Base-by-base conservation (phyloP, 1,284 basidiomycete species). In the Rhodotorula sp. region DNA sequence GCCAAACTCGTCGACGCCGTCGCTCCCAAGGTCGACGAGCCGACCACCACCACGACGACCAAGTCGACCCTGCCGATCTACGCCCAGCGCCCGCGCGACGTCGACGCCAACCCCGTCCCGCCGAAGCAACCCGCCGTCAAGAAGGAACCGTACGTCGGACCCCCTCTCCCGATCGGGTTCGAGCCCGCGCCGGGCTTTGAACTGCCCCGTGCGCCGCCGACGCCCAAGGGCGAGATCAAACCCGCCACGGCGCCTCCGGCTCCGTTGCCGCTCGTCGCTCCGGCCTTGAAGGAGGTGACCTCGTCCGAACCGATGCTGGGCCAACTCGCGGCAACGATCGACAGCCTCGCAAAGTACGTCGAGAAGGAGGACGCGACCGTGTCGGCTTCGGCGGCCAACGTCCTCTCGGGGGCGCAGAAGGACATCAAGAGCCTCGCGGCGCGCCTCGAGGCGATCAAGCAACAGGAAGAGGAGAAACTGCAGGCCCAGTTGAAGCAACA, bases 241-340 rank as follows among this genome's bases (percentile, higher is more conserved):
- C 70, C 73, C 48, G 73, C 66, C 2, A 28, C 78, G 60, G 70
- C 80, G 59, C 71, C 80, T 34, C 79, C 83, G 8, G 80, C 84
- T 50, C 82, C 81, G 7, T 85, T 95, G 18, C 93, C 94, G 55
- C 86, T 91, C 58, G 85, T 98, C 71, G 89, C 92, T 0, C 92
- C 94, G 7, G 86, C 87, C 50, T 87, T 99, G 68, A 86, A 88
- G 67, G 88, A 89, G 67, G 85, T 94, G 64, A 85, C 85, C 57
- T 81, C 84, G 15, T 91, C 95, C 77, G 86, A 86, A 79, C 95
- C 95, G 23, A 89, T 97, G 78, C 90, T 99, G 72, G 85, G 89
- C 2, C 93, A 97, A 80, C 88, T 99, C 23, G 95, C 95, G 6
- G 86, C 88, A 19, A 95, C 93, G 57, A 98, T 99, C 78, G 95